phyloP scores from a whole-genome alignment of 2,329 filamentous ascomycete genomes.

The Aureobasidium lini region DNA sequence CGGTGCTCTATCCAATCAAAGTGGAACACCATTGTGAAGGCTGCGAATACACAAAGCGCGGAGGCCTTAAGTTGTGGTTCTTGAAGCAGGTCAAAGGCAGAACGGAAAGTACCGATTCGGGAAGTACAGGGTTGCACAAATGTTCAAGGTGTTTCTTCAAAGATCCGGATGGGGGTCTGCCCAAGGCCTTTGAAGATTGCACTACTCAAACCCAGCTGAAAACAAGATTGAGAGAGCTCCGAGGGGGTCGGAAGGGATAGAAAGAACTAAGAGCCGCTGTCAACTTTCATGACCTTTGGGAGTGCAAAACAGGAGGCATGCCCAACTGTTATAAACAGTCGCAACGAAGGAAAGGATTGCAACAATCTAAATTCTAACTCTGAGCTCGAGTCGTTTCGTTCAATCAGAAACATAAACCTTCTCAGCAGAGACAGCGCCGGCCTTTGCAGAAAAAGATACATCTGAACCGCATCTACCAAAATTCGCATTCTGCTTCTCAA shows the following conservation, averaged over 20 bases:
- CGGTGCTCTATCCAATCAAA: not conserved
- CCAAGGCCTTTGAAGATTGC: not conserved
- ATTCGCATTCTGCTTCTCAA: not conserved
- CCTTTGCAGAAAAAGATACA: not conserved
- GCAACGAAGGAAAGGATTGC: too few species aligned
- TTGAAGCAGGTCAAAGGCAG: too few species aligned
- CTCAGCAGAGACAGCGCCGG: not conserved
- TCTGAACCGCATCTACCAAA: not conserved
- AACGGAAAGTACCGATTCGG: not conserved
- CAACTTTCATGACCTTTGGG: not conserved
- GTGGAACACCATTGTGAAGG: not conserved
- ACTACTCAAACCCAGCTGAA: not conserved
- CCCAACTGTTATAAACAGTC: too few species aligned
- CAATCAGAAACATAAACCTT: too few species aligned
- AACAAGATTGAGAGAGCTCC: not conserved
- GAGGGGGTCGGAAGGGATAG: not conserved
- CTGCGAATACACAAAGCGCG: not conserved
- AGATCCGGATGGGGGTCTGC: not conserved
- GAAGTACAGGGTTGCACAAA: not conserved
- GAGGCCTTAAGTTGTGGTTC: not conserved
- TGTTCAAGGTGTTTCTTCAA: not conserved
- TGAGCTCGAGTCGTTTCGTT: too few species aligned
- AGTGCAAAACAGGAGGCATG: not conserved
- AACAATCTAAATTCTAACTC: too few species aligned
- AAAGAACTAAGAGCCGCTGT: not conserved